Evolutionary conservation across 2,329 filamentous ascomycete species (phyloP), one percentile per base, ranked within the genome.

Genomic region (Fusarium sp.): DNA sequence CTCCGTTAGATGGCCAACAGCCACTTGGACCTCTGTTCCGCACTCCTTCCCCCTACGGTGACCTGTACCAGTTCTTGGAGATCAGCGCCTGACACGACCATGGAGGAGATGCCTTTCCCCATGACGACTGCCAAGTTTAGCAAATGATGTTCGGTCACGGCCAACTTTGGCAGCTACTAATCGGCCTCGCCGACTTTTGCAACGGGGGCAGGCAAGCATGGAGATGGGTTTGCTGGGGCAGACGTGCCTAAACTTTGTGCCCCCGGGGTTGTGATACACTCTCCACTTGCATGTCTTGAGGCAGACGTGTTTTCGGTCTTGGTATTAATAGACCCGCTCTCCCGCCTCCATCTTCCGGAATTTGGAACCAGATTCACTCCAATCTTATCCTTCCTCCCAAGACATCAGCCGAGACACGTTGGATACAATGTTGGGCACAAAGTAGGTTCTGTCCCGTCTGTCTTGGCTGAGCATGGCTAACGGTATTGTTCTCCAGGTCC

Each of bases 121-220:
- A 79, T 79, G 77, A 79, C 75, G 77, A 78, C 76, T 78, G 76
- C 78, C 78, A 78, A 79, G 78, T 71, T 71, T 61, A 67, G 65
- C 43, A 65, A 65, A 62, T 65, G 59, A 75, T 68, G 60, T 48
- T 41, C 59, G 62, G 63, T 64, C 41, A 52, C 50, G 48, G 43
- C 65, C 43, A 59, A 22, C n/a, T 45, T 43, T 13, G 50, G 50
- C 61, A 64, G 20, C 45, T 31, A 27, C 48, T 50, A 50, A 31
- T 24, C 61, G 61, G 48, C 35, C 50, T 64, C 50, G 61, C 48
- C 61, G 61, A 63, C n/a, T 37, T 31, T 37, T 33, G 20, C 50
- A 18, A 60, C 20, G 57, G 37, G 57, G 57, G 35, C 37, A 29
- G 35, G 57, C 16, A 27, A 10, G 48, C 24, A 8, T 11, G 35